A percentile compares a stretch with the other conserved stretches of the same genome.
Evolutionary conservation across 345 rosid species (phyloP).

Genomic region (Hibiscus tridactylites): DNA sequence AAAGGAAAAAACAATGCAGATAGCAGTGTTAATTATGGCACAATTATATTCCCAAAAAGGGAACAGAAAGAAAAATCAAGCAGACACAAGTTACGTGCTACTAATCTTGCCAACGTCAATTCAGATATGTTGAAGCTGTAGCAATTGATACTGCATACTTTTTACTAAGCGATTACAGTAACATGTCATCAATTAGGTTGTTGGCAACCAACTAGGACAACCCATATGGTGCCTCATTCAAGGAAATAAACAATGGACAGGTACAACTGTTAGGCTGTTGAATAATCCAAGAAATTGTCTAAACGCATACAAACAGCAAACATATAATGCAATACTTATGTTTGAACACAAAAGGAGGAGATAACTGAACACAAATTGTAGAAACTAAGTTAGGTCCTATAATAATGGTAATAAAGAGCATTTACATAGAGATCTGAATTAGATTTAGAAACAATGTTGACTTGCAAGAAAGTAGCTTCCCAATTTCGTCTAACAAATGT

Average conservation of each 20-base stretch:
- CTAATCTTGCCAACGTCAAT: not conserved
- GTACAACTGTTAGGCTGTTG: not conserved
- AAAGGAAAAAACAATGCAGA: not conserved
- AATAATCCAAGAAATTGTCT: not conserved
- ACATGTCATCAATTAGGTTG: not conserved
- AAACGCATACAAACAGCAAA: not conserved
- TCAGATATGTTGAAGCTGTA: not conserved
- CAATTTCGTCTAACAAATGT: not conserved
- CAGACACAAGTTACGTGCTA: not conserved
- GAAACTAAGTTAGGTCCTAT: not conserved
- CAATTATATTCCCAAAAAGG: not conserved
- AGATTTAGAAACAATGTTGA: not conserved
- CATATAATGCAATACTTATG: not conserved
- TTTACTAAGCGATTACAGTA: not conserved
- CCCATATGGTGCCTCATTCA: not conserved
- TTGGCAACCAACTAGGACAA: not conserved
- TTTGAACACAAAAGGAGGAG: not conserved
- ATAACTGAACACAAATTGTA: not conserved
- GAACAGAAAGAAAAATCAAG: not conserved
- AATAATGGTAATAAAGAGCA: not conserved
- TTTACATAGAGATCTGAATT: not conserved
- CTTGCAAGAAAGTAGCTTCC: conserved; percentile 2
- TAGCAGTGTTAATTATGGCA: not conserved
- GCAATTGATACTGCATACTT: not conserved
- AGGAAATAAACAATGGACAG: not conserved